Conservation (phyloP, 495 filamentous ascomycete species). For the Penicillium egyptiacum region DNA sequence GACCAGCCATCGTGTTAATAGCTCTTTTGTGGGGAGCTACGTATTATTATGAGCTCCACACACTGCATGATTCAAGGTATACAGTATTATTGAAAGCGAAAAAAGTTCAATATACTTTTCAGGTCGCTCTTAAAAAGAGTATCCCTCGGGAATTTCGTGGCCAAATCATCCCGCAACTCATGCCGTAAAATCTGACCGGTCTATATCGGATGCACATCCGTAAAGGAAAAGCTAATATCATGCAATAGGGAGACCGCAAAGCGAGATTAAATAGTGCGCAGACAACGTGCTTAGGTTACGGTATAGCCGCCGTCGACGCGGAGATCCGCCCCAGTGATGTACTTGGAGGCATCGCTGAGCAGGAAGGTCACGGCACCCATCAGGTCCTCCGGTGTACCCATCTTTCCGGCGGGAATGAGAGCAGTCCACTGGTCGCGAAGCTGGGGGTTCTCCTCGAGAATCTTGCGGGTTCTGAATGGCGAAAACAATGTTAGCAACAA, state of each 20-base stretch:
- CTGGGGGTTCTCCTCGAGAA: constrained; percentile 88
- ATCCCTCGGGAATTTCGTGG: background rate
- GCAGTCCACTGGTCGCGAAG: constrained; percentile 85
- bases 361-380: constrained; percentile 93
- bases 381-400: constrained; percentile 88
- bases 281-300: constrained; percentile 57
- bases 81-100: background rate
- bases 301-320: constrained; percentile 93
- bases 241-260: background rate
- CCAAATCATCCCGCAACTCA: background rate
- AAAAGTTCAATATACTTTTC: background rate
- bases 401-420: constrained; percentile 84
- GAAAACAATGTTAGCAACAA: constrained; percentile 18
- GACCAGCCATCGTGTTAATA: background rate
- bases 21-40: background rate
- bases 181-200: background rate
- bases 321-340: constrained; percentile 88
- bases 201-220: background rate
- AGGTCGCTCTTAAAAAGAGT: background rate
- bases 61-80: background rate
- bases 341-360: constrained; percentile 78
- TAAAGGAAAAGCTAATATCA: background rate
- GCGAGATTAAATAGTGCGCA: background rate
- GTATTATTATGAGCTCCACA: background rate
- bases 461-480: constrained; percentile 76